Conservation (phyloP, 352 stramenopile species). For the Globisporangium nunn region DNA sequence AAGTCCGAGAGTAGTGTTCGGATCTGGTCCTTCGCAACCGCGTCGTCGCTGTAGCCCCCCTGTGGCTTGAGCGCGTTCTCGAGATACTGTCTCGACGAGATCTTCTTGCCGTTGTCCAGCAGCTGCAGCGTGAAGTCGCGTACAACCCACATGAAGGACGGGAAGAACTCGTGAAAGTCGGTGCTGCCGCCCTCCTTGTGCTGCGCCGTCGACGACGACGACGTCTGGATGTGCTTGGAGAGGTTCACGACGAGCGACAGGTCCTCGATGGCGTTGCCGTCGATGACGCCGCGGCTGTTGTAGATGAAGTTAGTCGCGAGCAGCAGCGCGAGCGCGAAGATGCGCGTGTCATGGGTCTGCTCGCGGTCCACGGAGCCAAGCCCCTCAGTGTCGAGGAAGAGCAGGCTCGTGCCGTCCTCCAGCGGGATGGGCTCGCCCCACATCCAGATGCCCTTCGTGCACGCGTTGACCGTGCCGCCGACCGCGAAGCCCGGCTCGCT, state of each 20-base stretch:
- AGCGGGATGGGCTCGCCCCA: conserved; percentile 76
- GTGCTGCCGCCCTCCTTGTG: conserved; percentile 11
- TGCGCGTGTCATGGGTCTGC: conserved; percentile 86
- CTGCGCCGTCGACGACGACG: conserved; percentile 36
- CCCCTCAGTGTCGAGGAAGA: conserved; percentile 89
- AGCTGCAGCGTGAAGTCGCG: conserved; percentile 87
- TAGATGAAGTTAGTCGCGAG: conserved; percentile 87
- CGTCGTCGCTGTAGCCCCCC: conserved; percentile 72
- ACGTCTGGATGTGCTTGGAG: conserved; percentile 87
- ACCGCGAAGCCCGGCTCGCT: conserved; percentile 59
- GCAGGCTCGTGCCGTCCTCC: conserved; percentile 55
- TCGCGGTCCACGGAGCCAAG: conserved; percentile 75
- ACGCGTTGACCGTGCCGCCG: conserved; percentile 81
- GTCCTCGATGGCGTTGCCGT: conserved; percentile 85
- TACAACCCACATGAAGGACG: conserved; percentile 87
- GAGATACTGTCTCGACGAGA: conserved; percentile 86
- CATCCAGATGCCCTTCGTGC: conserved; percentile 91
- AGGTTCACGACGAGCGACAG: conserved; percentile 89
- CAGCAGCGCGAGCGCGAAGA: conserved; percentile 86
- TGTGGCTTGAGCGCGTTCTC: conserved; percentile 82
- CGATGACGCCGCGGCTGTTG: conserved; percentile 88
- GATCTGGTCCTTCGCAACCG: conserved; percentile 76
- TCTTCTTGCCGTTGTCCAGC: conserved; percentile 80
- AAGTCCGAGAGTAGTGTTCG: conserved; percentile 70
- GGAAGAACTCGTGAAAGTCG: conserved; percentile 82